Percentiles rank a stretch among this genome's conserved stretches.
Conservation (phyloP, 225 moss, liverwort and hornwort species). For the Antitrichia curtipendula region DNA sequence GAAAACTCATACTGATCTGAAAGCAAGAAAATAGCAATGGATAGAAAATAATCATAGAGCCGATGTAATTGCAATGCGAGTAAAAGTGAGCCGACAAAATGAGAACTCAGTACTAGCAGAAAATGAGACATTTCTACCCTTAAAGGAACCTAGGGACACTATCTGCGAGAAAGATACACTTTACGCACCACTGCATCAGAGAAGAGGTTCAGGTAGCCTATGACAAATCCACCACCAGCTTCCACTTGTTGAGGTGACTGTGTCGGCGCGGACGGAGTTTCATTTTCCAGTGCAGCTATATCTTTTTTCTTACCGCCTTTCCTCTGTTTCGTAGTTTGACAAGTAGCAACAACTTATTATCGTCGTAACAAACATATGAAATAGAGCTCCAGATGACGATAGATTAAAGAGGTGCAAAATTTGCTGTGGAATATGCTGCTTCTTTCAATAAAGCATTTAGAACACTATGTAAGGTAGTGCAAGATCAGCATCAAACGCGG, state of each 20-base stretch:
- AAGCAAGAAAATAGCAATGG: neutral
- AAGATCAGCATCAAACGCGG: neutral
- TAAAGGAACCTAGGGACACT: neutral
- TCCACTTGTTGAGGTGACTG: conserved; percentile 19
- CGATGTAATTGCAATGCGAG: neutral
- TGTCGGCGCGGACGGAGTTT: neutral
- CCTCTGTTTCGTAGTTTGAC: conserved; percentile 18
- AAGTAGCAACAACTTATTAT: neutral
- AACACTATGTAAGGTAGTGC: neutral
- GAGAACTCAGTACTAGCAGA: neutral
- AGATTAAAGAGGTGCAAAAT: neutral
- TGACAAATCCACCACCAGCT: conserved; percentile 34
- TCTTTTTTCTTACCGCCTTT: conserved; percentile 41
- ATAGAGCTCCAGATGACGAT: neutral
- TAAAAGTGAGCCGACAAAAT: neutral
- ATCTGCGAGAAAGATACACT: neutral
- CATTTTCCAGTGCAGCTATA: neutral
- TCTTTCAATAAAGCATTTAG: neutral
- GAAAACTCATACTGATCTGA: neutral
- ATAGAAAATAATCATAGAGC: neutral
- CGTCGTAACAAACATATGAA: neutral
- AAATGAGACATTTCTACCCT: neutral
- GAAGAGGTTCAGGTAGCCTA: conserved; percentile 94
- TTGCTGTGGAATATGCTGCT: neutral
- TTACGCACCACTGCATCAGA: conserved; percentile 83